A percentile compares a stretch with the other conserved stretches of the same genome.
phyloP scores from a whole-genome alignment of 2,329 filamentous ascomycete species.

The Cladosporium velox region DNA sequence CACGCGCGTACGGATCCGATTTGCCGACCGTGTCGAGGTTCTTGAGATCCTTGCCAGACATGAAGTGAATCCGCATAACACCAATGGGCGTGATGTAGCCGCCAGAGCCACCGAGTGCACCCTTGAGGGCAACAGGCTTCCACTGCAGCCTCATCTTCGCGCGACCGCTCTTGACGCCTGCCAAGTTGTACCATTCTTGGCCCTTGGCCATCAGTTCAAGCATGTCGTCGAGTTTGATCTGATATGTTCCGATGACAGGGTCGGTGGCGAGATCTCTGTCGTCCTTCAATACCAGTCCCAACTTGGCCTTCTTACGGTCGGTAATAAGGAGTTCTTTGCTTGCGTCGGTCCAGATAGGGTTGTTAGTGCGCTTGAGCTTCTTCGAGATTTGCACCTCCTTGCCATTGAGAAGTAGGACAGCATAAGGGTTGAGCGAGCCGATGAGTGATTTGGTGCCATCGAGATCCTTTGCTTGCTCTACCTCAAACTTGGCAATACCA shows the following conservation, averaged over 20 bases:
- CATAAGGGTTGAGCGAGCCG: slow-evolving; percentile 89
- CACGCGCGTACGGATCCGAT: slow-evolving; percentile 90
- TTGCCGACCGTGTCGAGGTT: slow-evolving; percentile 96
- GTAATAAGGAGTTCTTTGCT: slow-evolving; percentile 94
- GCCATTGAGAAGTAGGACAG: slow-evolving; percentile 82
- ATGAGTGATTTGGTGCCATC: slow-evolving; percentile 91
- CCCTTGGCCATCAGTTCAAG: slow-evolving; percentile 87
- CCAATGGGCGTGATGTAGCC: slow-evolving; percentile 93
- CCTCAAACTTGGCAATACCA: slow-evolving; percentile 88
- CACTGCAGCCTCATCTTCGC: slow-evolving; percentile 90
- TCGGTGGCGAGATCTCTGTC: slow-evolving; percentile 83
- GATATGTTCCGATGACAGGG: slow-evolving; percentile 84
- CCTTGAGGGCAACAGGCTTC: slow-evolving; percentile 89
- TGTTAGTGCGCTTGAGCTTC: slow-evolving; percentile 95
- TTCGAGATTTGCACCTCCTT: slow-evolving; percentile 87
- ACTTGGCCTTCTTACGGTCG: slow-evolving; percentile 83
- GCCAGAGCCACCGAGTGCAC: slow-evolving; percentile 72
- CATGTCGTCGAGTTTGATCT: slow-evolving; percentile 94
- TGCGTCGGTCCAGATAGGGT: slow-evolving; percentile 92
- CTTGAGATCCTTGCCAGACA: slow-evolving; percentile 76
- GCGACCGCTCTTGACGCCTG: slow-evolving; percentile 77
- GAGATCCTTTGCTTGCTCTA: slow-evolving; percentile 95
- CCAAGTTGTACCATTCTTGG: slow-evolving; percentile 92
- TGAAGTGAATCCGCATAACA: slow-evolving; percentile 92
- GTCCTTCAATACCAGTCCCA: slow-evolving; percentile 93